phyloP scores from a whole-genome alignment of 2,329 filamentous ascomycete genomes.

The Cladophialophora yegresii region DNA sequence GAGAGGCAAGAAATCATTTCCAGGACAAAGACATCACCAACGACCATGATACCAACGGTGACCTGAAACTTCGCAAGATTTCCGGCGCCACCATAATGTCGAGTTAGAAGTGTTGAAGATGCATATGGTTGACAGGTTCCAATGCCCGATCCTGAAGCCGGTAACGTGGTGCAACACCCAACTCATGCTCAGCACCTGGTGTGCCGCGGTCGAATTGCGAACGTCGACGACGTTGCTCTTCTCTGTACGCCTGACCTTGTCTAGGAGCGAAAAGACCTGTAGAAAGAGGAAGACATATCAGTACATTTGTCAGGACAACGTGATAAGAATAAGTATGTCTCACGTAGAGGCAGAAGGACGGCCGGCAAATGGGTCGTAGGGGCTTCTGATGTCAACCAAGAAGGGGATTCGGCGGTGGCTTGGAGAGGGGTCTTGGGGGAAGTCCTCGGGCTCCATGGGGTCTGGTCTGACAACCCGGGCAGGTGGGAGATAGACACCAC shows the following conservation, averaged over 20 bases:
- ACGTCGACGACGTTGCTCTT: conserved; percentile 73
- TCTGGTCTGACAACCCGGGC: conserved; percentile 20
- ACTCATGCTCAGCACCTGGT: conserved; percentile 67
- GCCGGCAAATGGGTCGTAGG: conserved; percentile 30
- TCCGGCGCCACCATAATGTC: conserved; percentile 31
- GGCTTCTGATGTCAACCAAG: conserved; percentile 24
- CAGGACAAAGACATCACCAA: conserved; percentile 26
- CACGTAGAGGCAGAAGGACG: conserved; percentile 24
- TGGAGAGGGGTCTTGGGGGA: conserved; percentile 12
- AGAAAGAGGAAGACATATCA: conserved; percentile 20
- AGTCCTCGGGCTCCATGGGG: background rate
- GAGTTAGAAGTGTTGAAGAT: conserved; percentile 29
- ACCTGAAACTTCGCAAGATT: conserved; percentile 30
- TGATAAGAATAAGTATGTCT: conserved; percentile 25
- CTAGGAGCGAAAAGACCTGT: conserved; percentile 78
- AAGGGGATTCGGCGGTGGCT: background rate
- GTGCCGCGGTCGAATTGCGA: conserved; percentile 83
- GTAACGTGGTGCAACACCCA: conserved; percentile 42
- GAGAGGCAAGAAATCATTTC: conserved; percentile 26
- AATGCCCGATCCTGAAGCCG: conserved; percentile 28
- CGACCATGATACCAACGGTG: conserved; percentile 28
- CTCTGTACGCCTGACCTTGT: conserved; percentile 69
- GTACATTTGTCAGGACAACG: conserved; percentile 4
- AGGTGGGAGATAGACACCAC: conserved; percentile 25
- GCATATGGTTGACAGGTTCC: conserved; percentile 18